Base-by-base conservation (phyloP, 768 basidiomycete genomes). In the Macrocybe gigantea region DNA sequence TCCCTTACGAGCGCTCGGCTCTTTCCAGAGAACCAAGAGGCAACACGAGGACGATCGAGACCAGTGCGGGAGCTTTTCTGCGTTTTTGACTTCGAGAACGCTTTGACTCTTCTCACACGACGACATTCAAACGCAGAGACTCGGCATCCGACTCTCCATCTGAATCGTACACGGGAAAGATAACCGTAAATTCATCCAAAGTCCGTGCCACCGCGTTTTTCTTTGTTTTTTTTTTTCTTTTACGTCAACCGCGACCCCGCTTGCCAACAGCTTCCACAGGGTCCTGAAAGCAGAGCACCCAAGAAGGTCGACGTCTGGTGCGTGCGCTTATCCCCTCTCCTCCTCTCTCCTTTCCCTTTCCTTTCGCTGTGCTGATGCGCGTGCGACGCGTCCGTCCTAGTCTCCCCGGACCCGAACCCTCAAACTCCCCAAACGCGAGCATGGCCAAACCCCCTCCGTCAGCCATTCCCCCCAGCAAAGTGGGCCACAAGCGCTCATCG, bases 251-350 rank as follows among this genome's bases (percentile, higher is more conserved):
- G 22, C 22, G 22, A 22, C 22, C 22, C 2, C 22, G 22, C 22
- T 22, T 22, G 46, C 39, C 43, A 14, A 45, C 48, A 35, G n/a
- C 9, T 37, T 7, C 37, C 38, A 5, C 43, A 64, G 61, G 49
- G 44, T 39, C 52, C 56, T 44, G 50, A 52, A 38, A 60, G 54
- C 44, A 60, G 35, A 44, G 51, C 55, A 40, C 36, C 58, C 47
- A 38, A 56, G 47, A 58, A 58, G 44, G 54, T 60, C 11, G 59
- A 63, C 38, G 50, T 57, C 41, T 46, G 45, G 64, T 63, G 33
- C 43, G 58, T 56, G 36, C 37, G 36, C 22, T 46, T 33, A 31
- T 8, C 4, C 46, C 42, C 6, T 29, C 3, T 42, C 11, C 4
- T 22, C 22, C 22, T 22, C 22, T 22, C 22, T 22, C 4, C 22